These are phyloP conservation scores for Tephrocybe rancida DNA, from an alignment of 768 basidiomycete genomes.

Conservation along the genomic window DNA sequence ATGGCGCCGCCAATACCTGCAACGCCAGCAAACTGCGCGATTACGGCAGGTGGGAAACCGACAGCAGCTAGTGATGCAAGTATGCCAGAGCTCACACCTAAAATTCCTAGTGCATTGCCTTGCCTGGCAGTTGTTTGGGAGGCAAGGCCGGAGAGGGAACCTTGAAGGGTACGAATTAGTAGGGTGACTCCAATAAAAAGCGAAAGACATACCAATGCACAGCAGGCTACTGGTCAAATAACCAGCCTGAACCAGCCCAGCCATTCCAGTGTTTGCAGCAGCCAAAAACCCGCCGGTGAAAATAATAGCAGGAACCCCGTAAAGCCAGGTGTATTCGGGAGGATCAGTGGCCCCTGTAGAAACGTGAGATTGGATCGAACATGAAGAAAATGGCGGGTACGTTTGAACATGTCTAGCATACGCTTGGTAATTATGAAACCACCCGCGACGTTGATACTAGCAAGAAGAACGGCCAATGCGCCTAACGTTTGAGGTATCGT, in stretches of 20 bases:
- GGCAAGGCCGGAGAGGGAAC: slow-evolving; percentile 75
- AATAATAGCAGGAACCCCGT: slow-evolving; percentile 75
- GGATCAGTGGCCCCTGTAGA: slow-evolving; percentile 75
- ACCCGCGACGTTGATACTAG: slow-evolving; percentile 86
- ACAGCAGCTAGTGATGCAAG: slow-evolving; percentile 81
- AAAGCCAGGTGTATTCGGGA: slow-evolving; percentile 86
- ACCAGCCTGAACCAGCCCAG: slow-evolving; percentile 85
- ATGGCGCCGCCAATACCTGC: slow-evolving; percentile 72
- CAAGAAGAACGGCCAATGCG: slow-evolving; percentile 82
- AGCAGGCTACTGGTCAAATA: slow-evolving; percentile 86
- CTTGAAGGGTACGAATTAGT: slow-evolving; percentile 33
- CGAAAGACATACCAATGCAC: slow-evolving; percentile 62
- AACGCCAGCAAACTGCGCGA: slow-evolving; percentile 79
- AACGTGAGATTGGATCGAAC: slow-evolving; percentile 1
- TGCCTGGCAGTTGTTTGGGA: slow-evolving; percentile 84
- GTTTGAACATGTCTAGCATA: slow-evolving; percentile 93
- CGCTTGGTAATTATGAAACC: slow-evolving; percentile 90
- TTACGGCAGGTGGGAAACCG: slow-evolving; percentile 74
- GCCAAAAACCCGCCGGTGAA: slow-evolving; percentile 84
- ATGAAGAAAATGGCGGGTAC: slow-evolving; percentile 39
- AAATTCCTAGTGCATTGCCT: slow-evolving; percentile 87
- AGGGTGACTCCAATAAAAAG: neutral
- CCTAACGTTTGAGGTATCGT: slow-evolving; percentile 82
- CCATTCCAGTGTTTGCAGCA: slow-evolving; percentile 83
- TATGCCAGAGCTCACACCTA: slow-evolving; percentile 83